Conservation (phyloP, 2,329 filamentous ascomycete genomes). For the Colletotrichum sojae region DNA sequence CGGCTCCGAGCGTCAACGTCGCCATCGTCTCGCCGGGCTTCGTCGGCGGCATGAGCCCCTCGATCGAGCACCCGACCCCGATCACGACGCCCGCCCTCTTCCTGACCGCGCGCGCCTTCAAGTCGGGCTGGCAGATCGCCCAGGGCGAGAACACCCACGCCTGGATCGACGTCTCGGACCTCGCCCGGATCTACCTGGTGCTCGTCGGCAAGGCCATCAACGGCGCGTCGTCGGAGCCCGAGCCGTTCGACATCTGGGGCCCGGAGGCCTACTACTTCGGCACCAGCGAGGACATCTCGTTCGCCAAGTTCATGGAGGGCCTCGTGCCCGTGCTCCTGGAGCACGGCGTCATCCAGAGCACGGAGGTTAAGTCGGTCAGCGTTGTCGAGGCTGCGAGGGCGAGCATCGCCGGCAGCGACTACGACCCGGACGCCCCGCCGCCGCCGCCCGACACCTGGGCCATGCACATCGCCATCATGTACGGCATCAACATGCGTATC, state of each 20-base stretch:
- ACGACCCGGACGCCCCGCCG: slow-evolving; percentile 22
- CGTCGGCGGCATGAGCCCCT: slow-evolving; percentile 42
- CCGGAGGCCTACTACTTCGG: slow-evolving; percentile 24
- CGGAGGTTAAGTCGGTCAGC: slow-evolving; percentile 21
- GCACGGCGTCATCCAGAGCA: slow-evolving; percentile 11
- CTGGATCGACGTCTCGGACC: slow-evolving; percentile 29
- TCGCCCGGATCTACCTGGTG: slow-evolving; percentile 18
- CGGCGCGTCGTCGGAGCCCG: slow-evolving; percentile 13
- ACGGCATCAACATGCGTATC: slow-evolving; percentile 35
- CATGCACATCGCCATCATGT: slow-evolving; percentile 35
- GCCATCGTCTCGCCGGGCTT: slow-evolving; percentile 39
- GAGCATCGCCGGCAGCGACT: slow-evolving; percentile 22
- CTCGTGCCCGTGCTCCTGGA: slow-evolving; percentile 14
- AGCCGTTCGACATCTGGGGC: slow-evolving; percentile 25
- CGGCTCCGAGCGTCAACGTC: slow-evolving; percentile 15
- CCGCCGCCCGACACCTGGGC: slow-evolving; percentile 31
- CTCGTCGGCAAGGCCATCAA: slow-evolving; percentile 26
- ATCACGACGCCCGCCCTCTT: slow-evolving; percentile 39
- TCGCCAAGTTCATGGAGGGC: slow-evolving; percentile 15
- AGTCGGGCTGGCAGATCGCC: slow-evolving; percentile 31
- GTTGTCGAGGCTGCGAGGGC: slow-evolving; percentile 23
- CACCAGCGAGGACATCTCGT: slow-evolving; percentile 24
- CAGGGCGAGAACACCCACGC: slow-evolving; percentile 29
- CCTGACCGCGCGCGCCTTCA: slow-evolving; percentile 28
- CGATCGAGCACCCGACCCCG: slow-evolving; percentile 40